phyloP scores from a whole-genome alignment of 2,329 filamentous ascomycete genomes.

The Cercospora nicotianae region DNA sequence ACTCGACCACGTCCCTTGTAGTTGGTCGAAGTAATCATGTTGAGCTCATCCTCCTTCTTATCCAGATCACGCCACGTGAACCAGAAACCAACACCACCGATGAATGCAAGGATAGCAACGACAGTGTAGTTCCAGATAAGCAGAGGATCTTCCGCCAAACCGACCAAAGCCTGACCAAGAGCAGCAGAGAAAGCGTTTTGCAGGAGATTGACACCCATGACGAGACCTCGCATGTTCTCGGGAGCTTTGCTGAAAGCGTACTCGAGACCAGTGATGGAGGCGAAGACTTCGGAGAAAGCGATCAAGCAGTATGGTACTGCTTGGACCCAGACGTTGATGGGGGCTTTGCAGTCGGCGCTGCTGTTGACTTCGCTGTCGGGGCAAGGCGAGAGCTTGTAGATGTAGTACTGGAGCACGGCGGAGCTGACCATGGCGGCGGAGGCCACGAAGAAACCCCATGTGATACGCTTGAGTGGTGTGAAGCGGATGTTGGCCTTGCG shows the following conservation, averaged over 20 bases:
- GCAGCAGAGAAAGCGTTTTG: conserved; percentile 60
- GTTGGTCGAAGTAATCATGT: conserved; percentile 53
- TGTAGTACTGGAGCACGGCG: conserved; percentile 56
- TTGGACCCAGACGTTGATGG: conserved; percentile 48
- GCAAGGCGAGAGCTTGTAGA: conserved; percentile 49
- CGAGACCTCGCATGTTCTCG: conserved; percentile 49
- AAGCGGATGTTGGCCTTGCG: conserved; percentile 46
- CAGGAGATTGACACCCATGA: conserved; percentile 56
- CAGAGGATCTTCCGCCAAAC: conserved; percentile 62
- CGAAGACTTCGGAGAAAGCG: conserved; percentile 48
- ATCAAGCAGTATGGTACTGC: conserved; percentile 47
- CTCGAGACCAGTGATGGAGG: conserved; percentile 48
- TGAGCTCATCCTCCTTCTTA: conserved; percentile 66
- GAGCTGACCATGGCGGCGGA: conserved; percentile 56
- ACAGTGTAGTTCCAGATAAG: conserved; percentile 68
- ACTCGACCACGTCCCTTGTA: conserved; percentile 28
- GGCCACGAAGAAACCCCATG: conserved; percentile 55
- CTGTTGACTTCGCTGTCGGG: conserved; percentile 20
- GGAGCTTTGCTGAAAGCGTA: conserved; percentile 51
- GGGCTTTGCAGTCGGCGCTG: conserved; percentile 36
- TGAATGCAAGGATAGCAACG: conserved; percentile 61
- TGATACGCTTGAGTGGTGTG: conserved; percentile 55
- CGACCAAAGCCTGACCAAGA: conserved; percentile 62
- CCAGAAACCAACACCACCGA: conserved; percentile 68
- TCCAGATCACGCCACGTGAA: conserved; percentile 66